A percentile compares a stretch with the other conserved stretches of the same genome.
These are phyloP conservation scores for Solanum acaule DNA, from an alignment of 257 asterid species.

Conservation along the genomic window DNA sequence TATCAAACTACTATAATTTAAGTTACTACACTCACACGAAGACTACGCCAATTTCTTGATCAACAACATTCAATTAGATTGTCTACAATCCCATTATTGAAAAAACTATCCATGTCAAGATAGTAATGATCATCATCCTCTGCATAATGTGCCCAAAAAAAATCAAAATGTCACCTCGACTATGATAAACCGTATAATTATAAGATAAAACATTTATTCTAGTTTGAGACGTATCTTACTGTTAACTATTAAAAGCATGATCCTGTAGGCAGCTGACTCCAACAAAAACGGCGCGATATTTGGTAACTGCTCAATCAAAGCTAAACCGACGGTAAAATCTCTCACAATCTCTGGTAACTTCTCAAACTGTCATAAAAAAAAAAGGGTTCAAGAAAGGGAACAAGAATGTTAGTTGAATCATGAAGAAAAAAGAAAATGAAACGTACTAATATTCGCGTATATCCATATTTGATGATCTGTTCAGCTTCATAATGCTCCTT, in stretches of 20 bases:
- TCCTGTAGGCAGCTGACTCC: not conserved
- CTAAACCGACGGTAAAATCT: not conserved
- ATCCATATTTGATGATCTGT: not conserved
- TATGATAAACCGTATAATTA: not conserved
- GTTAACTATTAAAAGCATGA: not conserved
- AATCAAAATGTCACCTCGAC: not conserved
- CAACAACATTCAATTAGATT: not conserved
- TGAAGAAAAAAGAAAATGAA: not conserved
- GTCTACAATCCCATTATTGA: not conserved
- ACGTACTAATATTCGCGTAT: not conserved
- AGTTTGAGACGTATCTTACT: not conserved
- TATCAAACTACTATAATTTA: not conserved
- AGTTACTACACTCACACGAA: not conserved
- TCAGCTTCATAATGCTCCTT: not conserved
- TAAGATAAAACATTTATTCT: not conserved
- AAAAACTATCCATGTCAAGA: not conserved
- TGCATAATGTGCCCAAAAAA: not conserved
- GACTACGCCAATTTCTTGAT: not conserved
- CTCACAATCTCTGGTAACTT: not conserved
- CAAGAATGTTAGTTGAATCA: not conserved
- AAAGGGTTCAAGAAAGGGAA: not conserved
- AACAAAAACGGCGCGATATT: not conserved
- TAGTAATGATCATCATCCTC: not conserved
- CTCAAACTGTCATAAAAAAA: not conserved
- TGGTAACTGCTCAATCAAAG: not conserved